Evolutionary conservation across 2,329 filamentous ascomycete genomes (phyloP).

Genomic region (Penicillium janthinellum): DNA sequence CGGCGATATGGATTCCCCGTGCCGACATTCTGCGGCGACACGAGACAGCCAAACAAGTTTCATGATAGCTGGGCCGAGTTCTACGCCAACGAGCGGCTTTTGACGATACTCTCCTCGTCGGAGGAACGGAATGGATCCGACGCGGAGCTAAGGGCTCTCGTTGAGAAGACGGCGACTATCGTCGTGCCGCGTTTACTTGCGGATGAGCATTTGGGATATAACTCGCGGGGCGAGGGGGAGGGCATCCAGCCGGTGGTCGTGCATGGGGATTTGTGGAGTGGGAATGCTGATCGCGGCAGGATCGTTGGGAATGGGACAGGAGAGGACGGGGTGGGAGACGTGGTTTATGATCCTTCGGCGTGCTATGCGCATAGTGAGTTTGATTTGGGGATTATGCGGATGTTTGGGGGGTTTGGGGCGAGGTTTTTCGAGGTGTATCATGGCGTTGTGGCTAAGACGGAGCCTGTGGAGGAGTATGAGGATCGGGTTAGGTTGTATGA

Average conservation of each 20-base stretch:
- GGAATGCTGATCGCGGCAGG: constrained; percentile 71
- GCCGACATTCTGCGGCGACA: constrained; percentile 83
- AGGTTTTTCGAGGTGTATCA: constrained; percentile 79
- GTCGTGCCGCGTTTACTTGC: constrained; percentile 79
- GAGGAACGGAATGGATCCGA: constrained; percentile 67
- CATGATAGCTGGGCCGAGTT: constrained; percentile 79
- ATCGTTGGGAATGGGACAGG: constrained; percentile 53
- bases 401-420: constrained; percentile 86
- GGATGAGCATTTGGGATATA: constrained; percentile 62
- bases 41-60: constrained; percentile 77
- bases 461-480: constrained; percentile 80
- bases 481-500: constrained; percentile 82
- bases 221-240: constrained; percentile 46
- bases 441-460: constrained; percentile 71
- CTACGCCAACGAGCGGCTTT: constrained; percentile 74
- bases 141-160: constrained; percentile 59
- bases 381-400: constrained; percentile 90
- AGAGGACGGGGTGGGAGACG: constrained; percentile 63
- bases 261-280: constrained; percentile 93
- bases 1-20: constrained; percentile 80
- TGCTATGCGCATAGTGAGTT: constrained; percentile 88
- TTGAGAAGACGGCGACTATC: constrained; percentile 63
- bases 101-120: constrained; percentile 62
- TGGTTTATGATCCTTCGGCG: constrained; percentile 79
- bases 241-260: constrained; percentile 75